Evolutionary conservation across 768 basidiomycete genomes (phyloP).

Genomic region (Lactarius hatsudake): DNA sequence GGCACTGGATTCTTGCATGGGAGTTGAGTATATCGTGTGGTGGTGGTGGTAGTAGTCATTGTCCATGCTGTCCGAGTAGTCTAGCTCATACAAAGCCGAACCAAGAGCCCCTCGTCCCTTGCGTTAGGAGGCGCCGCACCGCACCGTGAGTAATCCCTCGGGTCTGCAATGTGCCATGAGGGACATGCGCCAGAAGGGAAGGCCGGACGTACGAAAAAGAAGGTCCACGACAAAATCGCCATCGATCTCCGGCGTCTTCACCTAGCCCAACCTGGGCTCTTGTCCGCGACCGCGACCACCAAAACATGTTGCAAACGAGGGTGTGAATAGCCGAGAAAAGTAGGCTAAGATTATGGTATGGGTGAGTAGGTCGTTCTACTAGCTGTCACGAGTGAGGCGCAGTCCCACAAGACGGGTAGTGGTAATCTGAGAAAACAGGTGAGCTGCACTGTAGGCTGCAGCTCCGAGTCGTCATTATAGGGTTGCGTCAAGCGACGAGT

Average conservation of each 20-base stretch:
- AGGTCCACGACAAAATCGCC: constrained; percentile 24
- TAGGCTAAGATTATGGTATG: too few relatives aligned
- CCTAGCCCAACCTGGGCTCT: constrained; percentile 26
- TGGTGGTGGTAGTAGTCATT: background rate
- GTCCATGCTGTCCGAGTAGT: background rate
- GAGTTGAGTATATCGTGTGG: background rate
- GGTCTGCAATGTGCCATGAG: constrained; percentile 6
- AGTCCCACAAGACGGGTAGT: too few relatives aligned
- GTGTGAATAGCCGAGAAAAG: too few relatives aligned
- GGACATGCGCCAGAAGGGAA: background rate
- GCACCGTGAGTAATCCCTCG: background rate
- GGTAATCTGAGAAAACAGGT: too few relatives aligned
- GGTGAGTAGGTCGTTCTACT: too few relatives aligned
- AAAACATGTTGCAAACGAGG: too few relatives aligned
- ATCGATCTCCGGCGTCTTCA: background rate
- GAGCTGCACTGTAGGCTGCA: too few relatives aligned
- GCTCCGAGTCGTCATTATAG: too few relatives aligned
- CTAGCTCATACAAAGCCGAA: background rate
- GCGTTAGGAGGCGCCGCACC: background rate
- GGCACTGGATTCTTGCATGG: background rate
- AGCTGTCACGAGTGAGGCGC: too few relatives aligned
- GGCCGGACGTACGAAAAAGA: constrained; percentile 1
- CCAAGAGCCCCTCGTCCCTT: background rate
- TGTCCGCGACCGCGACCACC: constrained; percentile 26
- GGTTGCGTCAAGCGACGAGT: too few relatives aligned